Evolutionary conservation across 306 rosid genomes (phyloP).

Genomic region (Quercus cerris): DNA sequence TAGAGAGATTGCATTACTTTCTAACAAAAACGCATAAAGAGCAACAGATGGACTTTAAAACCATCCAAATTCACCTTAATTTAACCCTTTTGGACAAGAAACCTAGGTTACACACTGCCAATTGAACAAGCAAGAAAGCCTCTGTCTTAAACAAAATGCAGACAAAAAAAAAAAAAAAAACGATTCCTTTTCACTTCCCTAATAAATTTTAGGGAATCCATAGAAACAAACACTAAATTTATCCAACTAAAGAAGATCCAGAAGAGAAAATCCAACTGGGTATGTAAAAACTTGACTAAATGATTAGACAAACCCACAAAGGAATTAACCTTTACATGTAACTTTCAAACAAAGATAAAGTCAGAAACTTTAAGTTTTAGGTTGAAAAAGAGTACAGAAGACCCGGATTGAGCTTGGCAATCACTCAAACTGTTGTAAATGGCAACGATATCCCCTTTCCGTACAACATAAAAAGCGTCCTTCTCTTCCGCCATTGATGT

Average conservation of each 20-base stretch:
- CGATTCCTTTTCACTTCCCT: no score
- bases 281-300: neutral
- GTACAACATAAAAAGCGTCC: constrained; percentile 70
- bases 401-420: constrained; percentile 46
- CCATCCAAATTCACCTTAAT: neutral
- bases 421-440: constrained; percentile 62
- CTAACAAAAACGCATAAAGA: no score
- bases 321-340: neutral
- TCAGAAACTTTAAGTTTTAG: neutral
- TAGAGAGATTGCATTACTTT: no score
- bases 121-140: neutral
- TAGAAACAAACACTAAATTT: neutral
- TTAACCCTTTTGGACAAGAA: neutral
- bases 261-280: neutral
- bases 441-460: constrained; percentile 72
- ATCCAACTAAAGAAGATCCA: neutral
- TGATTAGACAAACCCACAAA: neutral
- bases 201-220: neutral
- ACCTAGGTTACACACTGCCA: neutral
- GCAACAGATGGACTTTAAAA: no score
- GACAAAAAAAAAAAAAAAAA: neutral
- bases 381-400: constrained; percentile 39
- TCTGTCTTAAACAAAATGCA: neutral
- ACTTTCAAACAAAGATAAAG: neutral
- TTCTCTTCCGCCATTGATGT: constrained; percentile 65